Percentiles rank a stretch among this genome's conserved stretches.
These are phyloP conservation scores for Alternaria conjuncta DNA, from an alignment of 2,329 filamentous ascomycete species.

Conservation along the genomic window DNA sequence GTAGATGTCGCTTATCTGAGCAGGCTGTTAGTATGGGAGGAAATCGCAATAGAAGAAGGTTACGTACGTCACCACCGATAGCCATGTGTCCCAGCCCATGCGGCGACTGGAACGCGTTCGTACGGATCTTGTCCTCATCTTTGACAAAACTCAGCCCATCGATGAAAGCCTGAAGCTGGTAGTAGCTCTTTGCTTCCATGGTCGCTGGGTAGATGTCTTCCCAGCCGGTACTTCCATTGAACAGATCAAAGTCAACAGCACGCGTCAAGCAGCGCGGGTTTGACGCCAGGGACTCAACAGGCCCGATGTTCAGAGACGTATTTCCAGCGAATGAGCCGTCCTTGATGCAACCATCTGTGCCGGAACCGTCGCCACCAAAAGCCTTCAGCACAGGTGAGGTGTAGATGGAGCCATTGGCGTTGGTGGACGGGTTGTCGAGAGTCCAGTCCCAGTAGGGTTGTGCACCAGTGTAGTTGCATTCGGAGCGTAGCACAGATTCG, in stretches of 20 bases:
- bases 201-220: background rate
- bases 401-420: background rate
- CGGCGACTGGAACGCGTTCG: background rate
- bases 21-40: background rate
- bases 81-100: background rate
- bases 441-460: background rate
- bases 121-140: background rate
- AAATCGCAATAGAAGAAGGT: background rate
- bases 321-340: background rate
- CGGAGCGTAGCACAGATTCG: background rate
- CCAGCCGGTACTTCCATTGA: background rate
- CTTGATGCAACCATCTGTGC: background rate
- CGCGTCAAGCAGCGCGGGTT: background rate
- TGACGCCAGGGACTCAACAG: background rate
- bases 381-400: background rate
- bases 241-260: background rate
- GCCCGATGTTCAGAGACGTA: background rate
- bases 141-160: background rate
- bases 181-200: background rate
- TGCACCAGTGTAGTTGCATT: background rate
- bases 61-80: background rate
- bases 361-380: background rate
- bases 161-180: background rate
- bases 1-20: background rate
- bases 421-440: background rate